Conservation (phyloP, 495 filamentous ascomycete species). For the Penicillium argentinense region DNA sequence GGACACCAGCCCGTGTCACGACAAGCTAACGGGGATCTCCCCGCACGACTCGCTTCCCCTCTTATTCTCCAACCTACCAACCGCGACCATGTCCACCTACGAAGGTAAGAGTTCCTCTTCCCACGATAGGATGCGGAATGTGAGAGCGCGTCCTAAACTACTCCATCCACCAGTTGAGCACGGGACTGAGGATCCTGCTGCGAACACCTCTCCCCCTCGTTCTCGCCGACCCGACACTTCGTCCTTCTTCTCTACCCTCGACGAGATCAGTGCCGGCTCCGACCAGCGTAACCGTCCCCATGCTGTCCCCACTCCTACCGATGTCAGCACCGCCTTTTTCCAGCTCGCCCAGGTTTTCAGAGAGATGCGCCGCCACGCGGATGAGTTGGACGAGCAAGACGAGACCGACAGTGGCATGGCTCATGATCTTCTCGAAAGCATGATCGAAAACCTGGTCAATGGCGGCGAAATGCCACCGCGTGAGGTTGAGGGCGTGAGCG, state of each 20-base stretch:
- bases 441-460: constrained; percentile 62
- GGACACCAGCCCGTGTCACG: constrained; percentile 16
- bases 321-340: constrained; percentile 64
- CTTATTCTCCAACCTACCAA: constrained; percentile 1
- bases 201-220: constrained; percentile 28
- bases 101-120: constrained; percentile 48
- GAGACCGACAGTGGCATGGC: constrained; percentile 1
- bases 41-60: constrained; percentile 8
- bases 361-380: constrained; percentile 41
- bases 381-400: constrained; percentile 10
- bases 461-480: constrained; percentile 66
- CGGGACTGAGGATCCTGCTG: constrained; percentile 54
- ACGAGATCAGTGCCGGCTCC: constrained; percentile 56
- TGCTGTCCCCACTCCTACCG: constrained; percentile 69
- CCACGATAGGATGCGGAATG: too few species aligned
- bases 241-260: constrained; percentile 79
- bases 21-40: constrained; percentile 14
- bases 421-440: constrained; percentile 53
- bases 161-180: constrained; percentile 68
- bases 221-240: constrained; percentile 77
- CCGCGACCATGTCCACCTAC: constrained; percentile 53
- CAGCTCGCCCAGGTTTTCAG: constrained; percentile 60
- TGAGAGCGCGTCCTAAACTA: too few species aligned
- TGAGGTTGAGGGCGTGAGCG: constrained; percentile 70
- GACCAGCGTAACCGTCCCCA: constrained; percentile 53